Evolutionary conservation across 2,329 filamentous ascomycete genomes (phyloP), one percentile per base, ranked within the genome.

Genomic region (Curvularia spicifera): DNA sequence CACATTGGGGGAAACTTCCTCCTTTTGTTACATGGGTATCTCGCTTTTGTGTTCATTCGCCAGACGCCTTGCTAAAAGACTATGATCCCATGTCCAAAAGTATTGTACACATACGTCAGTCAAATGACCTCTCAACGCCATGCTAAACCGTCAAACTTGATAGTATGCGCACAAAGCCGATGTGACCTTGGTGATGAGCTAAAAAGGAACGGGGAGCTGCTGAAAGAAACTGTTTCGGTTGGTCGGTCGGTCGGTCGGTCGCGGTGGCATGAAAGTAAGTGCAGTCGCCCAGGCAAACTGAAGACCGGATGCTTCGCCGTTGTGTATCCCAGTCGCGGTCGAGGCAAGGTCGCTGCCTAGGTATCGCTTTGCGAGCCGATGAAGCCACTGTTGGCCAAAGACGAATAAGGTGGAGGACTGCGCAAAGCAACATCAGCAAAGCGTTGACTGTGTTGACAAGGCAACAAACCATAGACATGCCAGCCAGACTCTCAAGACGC

Each of bases 1-100:
- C 4, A 44, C 15, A 24, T 28, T 44, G 24, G 42, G 26, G 42
- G 42, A 29, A 53, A 51, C 42, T 22, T 22, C 57, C 53, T 47
- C 31, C 28, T 56, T 48, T 37, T 55, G 35, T 37, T 33, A 48
- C 52, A 51, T 51, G 35, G 52, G 47, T 57, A 57, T 54, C 50
- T 44, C 54, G 43, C 44, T 57, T 12, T 42, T 43, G 37, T 48
- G n/a, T 20, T 26, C 46, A 33, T 52, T 52, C 58, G 51, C 60
- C 57, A 56, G 58, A 63, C 60, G 60, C 60, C 60, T 49, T 49
- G 60, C 60, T 61, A 61, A 63, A 51, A 45, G 15, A 53, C 22
- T 45, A 31, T 50, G 40, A 43, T 18, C 52, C 42, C 46, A 50
- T 53, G 24, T 52, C 49, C 56, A 45, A 53, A 53, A 45, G 33